phyloP scores from a whole-genome alignment of 257 asterid species.

The Solanum sparsipilum region DNA sequence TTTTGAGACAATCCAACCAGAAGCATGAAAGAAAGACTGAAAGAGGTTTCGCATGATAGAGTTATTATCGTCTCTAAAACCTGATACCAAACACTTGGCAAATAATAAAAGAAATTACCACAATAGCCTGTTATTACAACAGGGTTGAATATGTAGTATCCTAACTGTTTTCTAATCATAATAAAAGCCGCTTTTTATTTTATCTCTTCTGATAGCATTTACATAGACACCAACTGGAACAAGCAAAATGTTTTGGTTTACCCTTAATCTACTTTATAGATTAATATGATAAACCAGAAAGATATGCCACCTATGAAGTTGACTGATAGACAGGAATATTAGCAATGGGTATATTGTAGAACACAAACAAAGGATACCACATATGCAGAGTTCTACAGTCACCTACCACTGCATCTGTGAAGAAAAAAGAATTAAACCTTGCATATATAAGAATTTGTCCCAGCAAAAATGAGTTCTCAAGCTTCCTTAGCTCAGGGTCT shows the following conservation, averaged over 20 bases:
- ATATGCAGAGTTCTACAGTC: not conserved
- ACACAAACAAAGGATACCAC: not conserved
- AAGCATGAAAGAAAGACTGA: not conserved
- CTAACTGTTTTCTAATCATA: not conserved
- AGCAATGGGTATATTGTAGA: not conserved
- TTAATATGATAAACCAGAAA: not conserved
- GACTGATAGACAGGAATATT: not conserved
- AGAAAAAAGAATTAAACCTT: conserved; percentile 34
- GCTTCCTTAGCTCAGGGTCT: conserved; percentile 64
- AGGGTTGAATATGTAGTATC: not conserved
- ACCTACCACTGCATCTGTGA: not conserved
- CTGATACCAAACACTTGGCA: not conserved
- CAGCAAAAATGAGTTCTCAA: conserved; percentile 77
- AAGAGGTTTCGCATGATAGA: not conserved
- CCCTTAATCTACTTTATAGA: not conserved
- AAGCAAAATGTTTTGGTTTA: not conserved
- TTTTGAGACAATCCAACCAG: not conserved
- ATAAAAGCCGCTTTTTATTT: not conserved
- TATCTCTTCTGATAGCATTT: not conserved
- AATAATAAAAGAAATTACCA: not conserved
- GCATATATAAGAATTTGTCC: conserved; percentile 82
- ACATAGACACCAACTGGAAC: not conserved
- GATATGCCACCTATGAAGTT: not conserved
- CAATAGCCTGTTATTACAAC: not conserved
- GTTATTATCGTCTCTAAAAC: not conserved